Base-by-base conservation (phyloP, 345 rosid genomes). In the Citrus glauca region DNA sequence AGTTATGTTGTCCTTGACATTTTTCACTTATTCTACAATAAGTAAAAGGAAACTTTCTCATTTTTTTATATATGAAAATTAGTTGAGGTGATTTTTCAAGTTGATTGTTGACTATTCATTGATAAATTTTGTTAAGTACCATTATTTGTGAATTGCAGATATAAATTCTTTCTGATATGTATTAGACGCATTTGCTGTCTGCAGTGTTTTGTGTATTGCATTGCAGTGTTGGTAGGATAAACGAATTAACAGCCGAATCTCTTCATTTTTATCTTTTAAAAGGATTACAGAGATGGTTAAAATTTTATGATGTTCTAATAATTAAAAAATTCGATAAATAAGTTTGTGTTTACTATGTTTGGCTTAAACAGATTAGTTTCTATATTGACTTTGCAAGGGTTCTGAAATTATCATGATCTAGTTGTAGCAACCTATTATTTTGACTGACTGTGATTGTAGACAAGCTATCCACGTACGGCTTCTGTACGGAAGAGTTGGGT, bases 401-500 rank as follows among this genome's bases (percentile, higher is more conserved):
- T 42, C 72, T 77, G 25, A 10, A 33, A 38, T 45, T 33, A 77
- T n/a, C 75, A 37, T 77, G 42, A 6, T 16, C 53, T 77, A 19
- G 61, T 75, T 32, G 7, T 63, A n/a, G 25, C 33, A 77, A 50
- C 32, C 55, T 78, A 50, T 50, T 42, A 53, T 67, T 69, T 62
- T 77, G 4, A 61, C 64, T 73, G 25, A 55, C 73, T 83, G n/a
- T 66, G 45, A 38, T 80, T 84, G 75, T 85, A 97, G 99, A 84
- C 82, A 59, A 90, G 89, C 83, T 97, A 97, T 90, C 99, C 99
- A 75, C 93, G 92, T 68, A 89, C 97, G 8, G 83, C 92, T 75
- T 87, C 77, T 73, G 79, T 97, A 72, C 87, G 99, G 37, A 94
- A 91, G 80, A 87, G 92, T 73, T 96, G 98, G 99, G 97, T 94